Conservation (phyloP, 1,139 yeast genomes). For the Meyerozyma sp. region DNA sequence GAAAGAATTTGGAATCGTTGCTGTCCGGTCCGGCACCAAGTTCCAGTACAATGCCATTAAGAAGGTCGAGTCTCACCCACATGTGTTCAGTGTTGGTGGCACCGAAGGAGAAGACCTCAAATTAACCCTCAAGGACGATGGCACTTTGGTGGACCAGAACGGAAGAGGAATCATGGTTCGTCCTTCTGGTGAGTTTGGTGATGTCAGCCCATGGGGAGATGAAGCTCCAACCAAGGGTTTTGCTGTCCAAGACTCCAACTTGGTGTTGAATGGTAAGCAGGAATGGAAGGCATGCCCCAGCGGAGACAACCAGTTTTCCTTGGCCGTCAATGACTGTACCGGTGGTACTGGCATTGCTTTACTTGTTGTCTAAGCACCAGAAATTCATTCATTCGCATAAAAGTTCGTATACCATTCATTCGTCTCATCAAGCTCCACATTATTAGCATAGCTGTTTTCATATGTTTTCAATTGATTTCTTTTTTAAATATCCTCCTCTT, state of each 20-base stretch:
- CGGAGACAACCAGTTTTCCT: conserved; percentile 18
- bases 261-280: conserved; percentile 11
- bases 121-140: conserved; percentile 19
- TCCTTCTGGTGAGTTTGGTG: conserved; percentile 26
- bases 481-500: too few relatives aligned
- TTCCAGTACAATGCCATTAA: conserved; percentile 19
- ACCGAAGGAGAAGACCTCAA: conserved; percentile 18
- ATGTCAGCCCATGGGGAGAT: conserved; percentile 20
- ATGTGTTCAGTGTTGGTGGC: conserved; percentile 29
- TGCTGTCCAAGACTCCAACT: conserved; percentile 9
- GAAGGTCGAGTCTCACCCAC: conserved; percentile 23
- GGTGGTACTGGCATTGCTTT: conserved; percentile 25
- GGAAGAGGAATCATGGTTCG: conserved; percentile 22
- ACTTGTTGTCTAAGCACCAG: conserved; percentile 11
- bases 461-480: too few relatives aligned
- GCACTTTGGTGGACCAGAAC: conserved; percentile 23
- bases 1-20: conserved; percentile 12
- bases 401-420: background rate
- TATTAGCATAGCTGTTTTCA: too few relatives aligned
- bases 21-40: conserved; percentile 17
- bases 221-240: conserved; percentile 14
- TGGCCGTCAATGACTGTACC: conserved; percentile 19
- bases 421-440: too few relatives aligned
- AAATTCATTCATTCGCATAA: background rate
- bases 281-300: conserved; percentile 25